These are phyloP conservation scores for Polyplosphaeria fusca DNA, from an alignment of 495 filamentous ascomycete genomes.

Conservation along the genomic window DNA sequence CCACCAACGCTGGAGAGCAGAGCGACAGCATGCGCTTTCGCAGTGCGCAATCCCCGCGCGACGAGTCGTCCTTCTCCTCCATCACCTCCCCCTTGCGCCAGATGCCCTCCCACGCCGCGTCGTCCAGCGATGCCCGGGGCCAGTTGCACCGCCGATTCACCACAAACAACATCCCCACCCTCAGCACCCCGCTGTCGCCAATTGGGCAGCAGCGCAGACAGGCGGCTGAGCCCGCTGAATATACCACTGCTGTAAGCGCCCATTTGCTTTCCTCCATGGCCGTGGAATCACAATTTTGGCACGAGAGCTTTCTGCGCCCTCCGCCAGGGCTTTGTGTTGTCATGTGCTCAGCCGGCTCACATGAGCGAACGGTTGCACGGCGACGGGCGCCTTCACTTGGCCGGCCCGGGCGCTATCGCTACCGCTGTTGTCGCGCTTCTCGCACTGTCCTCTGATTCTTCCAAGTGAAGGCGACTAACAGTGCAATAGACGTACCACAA, in stretches of 20 bases:
- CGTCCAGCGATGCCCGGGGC: conserved; percentile 62
- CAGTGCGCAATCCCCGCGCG: conserved; percentile 54
- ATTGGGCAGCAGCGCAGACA: conserved; percentile 60
- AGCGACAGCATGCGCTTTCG: conserved; percentile 55
- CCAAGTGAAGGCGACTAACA: no score
- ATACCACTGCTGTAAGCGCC: conserved; percentile 43
- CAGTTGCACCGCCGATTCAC: conserved; percentile 90
- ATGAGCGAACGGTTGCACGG: no score
- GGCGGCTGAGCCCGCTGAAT: conserved; percentile 56
- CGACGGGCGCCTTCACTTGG: no score
- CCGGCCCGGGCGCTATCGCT: no score
- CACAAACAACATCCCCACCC: conserved; percentile 76
- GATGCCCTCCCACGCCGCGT: conserved; percentile 31
- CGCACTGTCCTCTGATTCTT: no score
- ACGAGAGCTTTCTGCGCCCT: no score
- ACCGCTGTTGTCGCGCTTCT: no score
- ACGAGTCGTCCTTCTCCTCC: conserved; percentile 66
- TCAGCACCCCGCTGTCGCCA: conserved; percentile 53
- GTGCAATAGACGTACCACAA: conserved; percentile 53
- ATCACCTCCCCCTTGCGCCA: conserved; percentile 60
- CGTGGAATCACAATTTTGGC: no score
- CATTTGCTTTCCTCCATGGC: background rate
- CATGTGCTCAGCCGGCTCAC: no score
- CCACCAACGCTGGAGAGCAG: conserved; percentile 61
- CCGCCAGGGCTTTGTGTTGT: no score